phyloP scores from a whole-genome alignment of 2,329 filamentous ascomycete genomes.

The Beauveria brongniartii region DNA sequence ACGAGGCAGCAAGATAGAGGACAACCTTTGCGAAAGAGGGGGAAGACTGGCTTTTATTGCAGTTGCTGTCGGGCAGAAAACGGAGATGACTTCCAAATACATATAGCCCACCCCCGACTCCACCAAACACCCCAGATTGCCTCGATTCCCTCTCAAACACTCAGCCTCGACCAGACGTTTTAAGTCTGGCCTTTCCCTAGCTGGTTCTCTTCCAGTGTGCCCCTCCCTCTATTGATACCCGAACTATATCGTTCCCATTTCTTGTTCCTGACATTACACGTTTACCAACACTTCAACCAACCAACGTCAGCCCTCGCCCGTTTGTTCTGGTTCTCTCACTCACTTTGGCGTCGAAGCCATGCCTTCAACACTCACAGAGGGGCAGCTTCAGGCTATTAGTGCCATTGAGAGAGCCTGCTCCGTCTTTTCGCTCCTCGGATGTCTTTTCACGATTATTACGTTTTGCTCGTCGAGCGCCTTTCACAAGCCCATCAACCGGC shows the following conservation, averaged over 20 bases:
- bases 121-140: slow-evolving; percentile 1
- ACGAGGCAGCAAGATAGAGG: neutral
- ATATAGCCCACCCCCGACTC: slow-evolving; percentile 5
- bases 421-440: slow-evolving; percentile 61
- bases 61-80: neutral
- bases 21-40: neutral
- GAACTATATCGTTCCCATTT: neutral
- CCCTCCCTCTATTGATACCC: neutral
- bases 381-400: slow-evolving; percentile 47
- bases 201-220: neutral
- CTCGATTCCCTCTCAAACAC: neutral
- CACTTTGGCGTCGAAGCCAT: neutral
- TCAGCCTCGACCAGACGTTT: neutral
- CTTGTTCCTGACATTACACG: neutral
- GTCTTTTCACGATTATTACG: slow-evolving; percentile 62
- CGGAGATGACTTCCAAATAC: neutral
- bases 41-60: neutral
- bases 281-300: neutral
- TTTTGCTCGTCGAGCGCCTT: slow-evolving; percentile 62
- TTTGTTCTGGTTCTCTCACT: neutral
- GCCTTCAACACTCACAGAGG: slow-evolving; percentile 12
- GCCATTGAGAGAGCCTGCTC: slow-evolving; percentile 62
- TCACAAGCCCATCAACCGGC: slow-evolving; percentile 78
- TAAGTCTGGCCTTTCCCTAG: neutral
- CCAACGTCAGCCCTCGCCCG: neutral